These are phyloP conservation scores for Gossypium stocksii DNA, from an alignment of 345 rosid species.

Conservation along the genomic window DNA sequence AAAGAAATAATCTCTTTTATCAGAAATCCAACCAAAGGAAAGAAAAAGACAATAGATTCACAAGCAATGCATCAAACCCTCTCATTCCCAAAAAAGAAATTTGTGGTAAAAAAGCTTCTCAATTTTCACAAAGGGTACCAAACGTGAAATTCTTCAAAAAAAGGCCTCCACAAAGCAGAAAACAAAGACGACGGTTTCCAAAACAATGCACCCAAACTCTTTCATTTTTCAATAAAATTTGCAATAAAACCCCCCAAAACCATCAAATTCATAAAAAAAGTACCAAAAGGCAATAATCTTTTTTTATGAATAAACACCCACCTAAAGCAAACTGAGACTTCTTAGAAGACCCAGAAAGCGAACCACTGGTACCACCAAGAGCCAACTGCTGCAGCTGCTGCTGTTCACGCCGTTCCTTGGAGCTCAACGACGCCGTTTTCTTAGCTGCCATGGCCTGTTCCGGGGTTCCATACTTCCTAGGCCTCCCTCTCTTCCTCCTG, in stretches of 20 bases:
- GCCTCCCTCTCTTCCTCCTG: constrained; percentile 87
- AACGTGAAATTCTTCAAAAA: background rate
- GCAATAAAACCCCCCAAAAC: background rate
- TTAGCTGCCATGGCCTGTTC: constrained; percentile 89
- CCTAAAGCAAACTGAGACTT: constrained; percentile 39
- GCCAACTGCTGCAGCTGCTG: constrained; percentile 5
- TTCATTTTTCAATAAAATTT: background rate
- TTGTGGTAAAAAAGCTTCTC: background rate
- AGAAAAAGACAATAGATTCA: too few species aligned
- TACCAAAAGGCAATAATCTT: background rate
- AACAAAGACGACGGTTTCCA: background rate
- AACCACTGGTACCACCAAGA: constrained; percentile 18
- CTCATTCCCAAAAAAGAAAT: background rate
- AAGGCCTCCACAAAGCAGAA: background rate
- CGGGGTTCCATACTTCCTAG: constrained; percentile 95
- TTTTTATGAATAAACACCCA: constrained; percentile 18
- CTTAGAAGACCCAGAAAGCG: constrained; percentile 31
- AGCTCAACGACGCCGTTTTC: constrained; percentile 57
- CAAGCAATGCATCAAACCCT: background rate
- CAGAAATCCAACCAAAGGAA: too few species aligned
- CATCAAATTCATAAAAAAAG: background rate
- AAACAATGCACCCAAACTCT: background rate
- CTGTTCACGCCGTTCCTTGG: constrained; percentile 43
- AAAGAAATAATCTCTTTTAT: background rate
- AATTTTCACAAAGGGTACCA: background rate